Evolutionary conservation across 2,329 filamentous ascomycete species (phyloP), one percentile per base, ranked within the genome.

Genomic region (Penicillium sp.): DNA sequence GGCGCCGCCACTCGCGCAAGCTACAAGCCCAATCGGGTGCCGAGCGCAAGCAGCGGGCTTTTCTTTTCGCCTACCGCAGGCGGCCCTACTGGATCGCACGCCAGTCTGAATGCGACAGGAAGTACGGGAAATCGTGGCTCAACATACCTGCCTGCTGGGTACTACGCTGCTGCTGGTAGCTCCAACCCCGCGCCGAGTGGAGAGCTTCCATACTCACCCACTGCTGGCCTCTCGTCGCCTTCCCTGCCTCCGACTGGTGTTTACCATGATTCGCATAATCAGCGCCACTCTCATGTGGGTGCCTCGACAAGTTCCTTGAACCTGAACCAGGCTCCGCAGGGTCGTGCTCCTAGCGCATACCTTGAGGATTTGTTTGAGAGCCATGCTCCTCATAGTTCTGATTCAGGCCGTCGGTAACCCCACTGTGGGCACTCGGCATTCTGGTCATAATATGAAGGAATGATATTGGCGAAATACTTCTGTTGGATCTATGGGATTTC

Each of bases 41-140:
- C 72, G 72, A 44, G 81, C 78, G 24, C 81, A 76, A 85, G 80
- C 62, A 81, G 81, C 33, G 87, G 85, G 54, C 77, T 97, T 15
- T 98, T 98, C 79, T 98, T 95, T 75, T 95, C 89, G 7, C 93
- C 93, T 0, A 97, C 93, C 0, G 90, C 90, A 1, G 81, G 80
- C 2, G 56, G 56, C 8, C 53, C 54, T 34, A 72, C 79, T 7
- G 75, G 76, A 50, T 74, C 72, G 53, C 71, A 76, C 34, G 72
- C 71, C 40, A 80, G 80, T 50, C 34, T 55, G 4, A 48, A 56
- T n/a, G 41, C 34, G 28, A 22, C 53, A 13, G 43, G 48, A 17
- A 42, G 15, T 26, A 21, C 55, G 58, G 63, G 63, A n/a, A 79
- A 79, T 56, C 84, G 90, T 46, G 81, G 80, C 52, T 95, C 88